These are phyloP conservation scores for Penicillium digitatum DNA, from an alignment of 2,329 filamentous ascomycete genomes.

Conservation along the genomic window DNA sequence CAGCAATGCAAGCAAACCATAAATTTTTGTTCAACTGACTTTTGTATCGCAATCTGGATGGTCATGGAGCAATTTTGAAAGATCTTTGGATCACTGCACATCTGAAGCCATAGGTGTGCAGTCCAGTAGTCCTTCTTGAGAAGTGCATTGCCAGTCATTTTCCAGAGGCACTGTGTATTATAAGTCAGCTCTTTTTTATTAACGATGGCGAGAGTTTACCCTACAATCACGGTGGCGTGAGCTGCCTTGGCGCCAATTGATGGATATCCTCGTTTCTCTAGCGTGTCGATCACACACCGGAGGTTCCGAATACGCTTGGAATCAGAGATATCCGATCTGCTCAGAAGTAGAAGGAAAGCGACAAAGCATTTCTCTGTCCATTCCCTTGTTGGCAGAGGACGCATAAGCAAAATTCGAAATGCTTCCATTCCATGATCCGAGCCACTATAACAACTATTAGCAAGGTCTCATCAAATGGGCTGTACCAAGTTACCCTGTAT, in stretches of 20 bases:
- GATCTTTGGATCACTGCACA: constrained; percentile 60
- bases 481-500: background rate
- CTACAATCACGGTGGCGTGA: constrained; percentile 45
- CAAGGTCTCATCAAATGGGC: background rate
- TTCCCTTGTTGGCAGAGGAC: constrained; percentile 50
- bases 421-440: constrained; percentile 33
- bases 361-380: constrained; percentile 65
- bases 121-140: constrained; percentile 50
- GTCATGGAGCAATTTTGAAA: constrained; percentile 63
- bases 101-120: constrained; percentile 66
- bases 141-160: constrained; percentile 61
- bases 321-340: constrained; percentile 52
- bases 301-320: constrained; percentile 40
- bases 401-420: constrained; percentile 60
- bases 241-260: constrained; percentile 59
- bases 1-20: background rate
- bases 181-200: background rate
- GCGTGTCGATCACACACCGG: constrained; percentile 11
- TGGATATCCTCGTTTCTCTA: constrained; percentile 46
- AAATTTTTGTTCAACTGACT: constrained; percentile 42
- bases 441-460: background rate
- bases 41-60: constrained; percentile 65
- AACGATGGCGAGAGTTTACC: background rate
- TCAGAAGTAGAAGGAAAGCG: constrained; percentile 57
- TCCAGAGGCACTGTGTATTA: constrained; percentile 68